A percentile compares a stretch with the other conserved stretches of the same genome.
These are phyloP conservation scores for Desmodesmus armatus DNA, from an alignment of 139 green algal genomes.

Conservation along the genomic window DNA sequence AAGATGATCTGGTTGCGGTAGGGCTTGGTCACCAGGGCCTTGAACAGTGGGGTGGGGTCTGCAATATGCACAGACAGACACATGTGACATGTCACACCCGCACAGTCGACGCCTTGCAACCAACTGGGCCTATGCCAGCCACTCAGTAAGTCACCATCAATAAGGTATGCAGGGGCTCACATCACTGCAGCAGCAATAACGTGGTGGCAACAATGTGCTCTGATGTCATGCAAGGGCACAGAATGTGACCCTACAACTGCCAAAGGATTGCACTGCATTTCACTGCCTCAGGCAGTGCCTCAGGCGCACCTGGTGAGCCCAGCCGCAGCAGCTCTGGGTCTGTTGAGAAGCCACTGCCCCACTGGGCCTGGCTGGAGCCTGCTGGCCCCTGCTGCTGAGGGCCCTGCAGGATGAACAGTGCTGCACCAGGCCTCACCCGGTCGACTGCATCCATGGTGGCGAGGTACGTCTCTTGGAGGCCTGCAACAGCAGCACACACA, in stretches of 20 bases:
- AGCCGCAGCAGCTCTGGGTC: conserved; percentile 6
- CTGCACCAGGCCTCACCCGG: conserved; percentile 14
- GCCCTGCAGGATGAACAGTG: conserved; percentile 17
- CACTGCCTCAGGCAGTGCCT: no score
- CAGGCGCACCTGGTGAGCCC: no score
- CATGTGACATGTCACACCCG: no score
- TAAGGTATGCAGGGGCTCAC: conserved; percentile 41
- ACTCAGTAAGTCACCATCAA: conserved; percentile 37
- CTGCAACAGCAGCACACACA: conserved; percentile 1
- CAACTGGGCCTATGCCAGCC: no score
- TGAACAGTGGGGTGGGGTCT: background rate
- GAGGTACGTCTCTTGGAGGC: conserved; percentile 46
- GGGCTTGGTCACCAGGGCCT: background rate
- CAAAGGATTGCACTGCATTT: no score
- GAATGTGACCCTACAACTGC: no score
- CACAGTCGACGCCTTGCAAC: no score
- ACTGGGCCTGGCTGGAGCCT: background rate
- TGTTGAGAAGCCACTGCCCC: conserved; percentile 54
- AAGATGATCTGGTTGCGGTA: background rate
- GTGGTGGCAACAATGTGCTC: no score
- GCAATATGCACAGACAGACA: background rate
- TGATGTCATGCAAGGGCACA: no score
- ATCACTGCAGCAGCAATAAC: conserved; percentile 20
- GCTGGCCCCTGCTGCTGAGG: no score
- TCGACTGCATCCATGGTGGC: conserved; percentile 55